Conservation (phyloP, 371 early-diverging fungal genomes). For the Rhizopus arrhizus region DNA sequence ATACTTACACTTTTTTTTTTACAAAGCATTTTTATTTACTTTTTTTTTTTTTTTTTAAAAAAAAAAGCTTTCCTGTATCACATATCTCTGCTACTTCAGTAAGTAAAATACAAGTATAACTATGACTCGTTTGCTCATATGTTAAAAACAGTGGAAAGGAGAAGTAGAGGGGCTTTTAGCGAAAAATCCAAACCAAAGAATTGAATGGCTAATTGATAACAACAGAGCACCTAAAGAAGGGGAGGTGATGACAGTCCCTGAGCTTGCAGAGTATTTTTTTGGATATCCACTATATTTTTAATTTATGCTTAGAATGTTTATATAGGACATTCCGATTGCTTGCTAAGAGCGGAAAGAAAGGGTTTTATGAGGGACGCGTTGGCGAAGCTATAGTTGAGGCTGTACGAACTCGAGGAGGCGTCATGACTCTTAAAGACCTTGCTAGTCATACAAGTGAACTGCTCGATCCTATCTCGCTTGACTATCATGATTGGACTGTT, state of each 20-base stretch:
- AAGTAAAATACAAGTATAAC: not conserved
- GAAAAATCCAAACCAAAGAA: slow-evolving; percentile 46
- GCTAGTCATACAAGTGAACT: slow-evolving; percentile 58
- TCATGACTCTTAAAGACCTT: slow-evolving; percentile 76
- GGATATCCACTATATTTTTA: too few species aligned
- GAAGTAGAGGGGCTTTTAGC: slow-evolving; percentile 44
- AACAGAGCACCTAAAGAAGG: slow-evolving; percentile 63
- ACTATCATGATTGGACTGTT: slow-evolving; percentile 66
- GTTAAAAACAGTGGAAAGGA: slow-evolving; percentile 56
- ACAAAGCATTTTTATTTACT: not conserved
- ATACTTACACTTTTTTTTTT: not conserved
- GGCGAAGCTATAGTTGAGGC: slow-evolving; percentile 74
- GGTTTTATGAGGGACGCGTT: slow-evolving; percentile 82
- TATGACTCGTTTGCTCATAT: not conserved
- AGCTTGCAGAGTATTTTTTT: slow-evolving; percentile 57
- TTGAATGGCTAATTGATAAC: slow-evolving; percentile 64
- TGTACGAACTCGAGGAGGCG: slow-evolving; percentile 67
- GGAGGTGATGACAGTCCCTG: slow-evolving; percentile 65
- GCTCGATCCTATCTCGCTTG: slow-evolving; percentile 67
- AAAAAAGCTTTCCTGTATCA: slow-evolving; percentile 46
- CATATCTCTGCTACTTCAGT: slow-evolving; percentile 34
- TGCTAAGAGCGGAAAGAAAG: slow-evolving; percentile 66
- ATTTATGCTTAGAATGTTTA: not conserved
- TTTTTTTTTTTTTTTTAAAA: not conserved
- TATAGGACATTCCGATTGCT: slow-evolving; percentile 62